Percentiles rank a stretch among this genome's conserved stretches.
Conservation (phyloP, 2,329 filamentous ascomycete genomes). For the Massarina eburnea region DNA sequence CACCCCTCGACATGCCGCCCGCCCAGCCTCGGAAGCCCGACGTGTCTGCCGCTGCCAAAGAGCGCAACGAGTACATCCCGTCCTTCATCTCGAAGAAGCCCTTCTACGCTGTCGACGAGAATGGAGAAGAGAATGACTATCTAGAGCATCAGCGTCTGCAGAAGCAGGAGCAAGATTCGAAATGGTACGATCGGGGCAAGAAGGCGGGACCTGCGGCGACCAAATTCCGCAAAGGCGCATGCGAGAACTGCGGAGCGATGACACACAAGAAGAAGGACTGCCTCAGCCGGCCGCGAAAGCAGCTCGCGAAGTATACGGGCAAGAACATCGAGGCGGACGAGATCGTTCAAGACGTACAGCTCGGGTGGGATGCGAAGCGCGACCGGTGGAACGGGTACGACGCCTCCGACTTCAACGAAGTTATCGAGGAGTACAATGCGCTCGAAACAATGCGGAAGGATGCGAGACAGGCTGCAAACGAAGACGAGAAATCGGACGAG, state of each 20-base stretch:
- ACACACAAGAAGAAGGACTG: slow-evolving; percentile 96
- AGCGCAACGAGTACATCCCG: slow-evolving; percentile 97
- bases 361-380: slow-evolving; percentile 96
- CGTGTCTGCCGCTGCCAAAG: slow-evolving; percentile 65
- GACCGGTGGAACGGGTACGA: slow-evolving; percentile 99
- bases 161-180: slow-evolving; percentile 67
- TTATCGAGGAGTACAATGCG: slow-evolving; percentile 88
- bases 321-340: slow-evolving; percentile 94
- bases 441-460: slow-evolving; percentile 72
- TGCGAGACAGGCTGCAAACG: slow-evolving; percentile 40
- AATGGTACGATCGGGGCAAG: slow-evolving; percentile 92
- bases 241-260: slow-evolving; percentile 97
- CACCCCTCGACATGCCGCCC: slow-evolving; percentile 45
- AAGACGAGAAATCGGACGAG: slow-evolving; percentile 51
- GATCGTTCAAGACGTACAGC: slow-evolving; percentile 76
- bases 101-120: slow-evolving; percentile 86
- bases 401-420: slow-evolving; percentile 76
- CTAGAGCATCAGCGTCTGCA: slow-evolving; percentile 93
- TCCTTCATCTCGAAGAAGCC: slow-evolving; percentile 97
- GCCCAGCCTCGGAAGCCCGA: slow-evolving; percentile 53
- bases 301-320: slow-evolving; percentile 89
- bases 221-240: slow-evolving; percentile 96
- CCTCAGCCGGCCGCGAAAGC: slow-evolving; percentile 81
- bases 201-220: slow-evolving; percentile 85
- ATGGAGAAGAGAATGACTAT: slow-evolving; percentile 71